Percentiles rank a stretch among this genome's conserved stretches.
Evolutionary conservation across 345 rosid species (phyloP).

Genomic region (thale cress (Arabidopsis thaliana)): DNA sequence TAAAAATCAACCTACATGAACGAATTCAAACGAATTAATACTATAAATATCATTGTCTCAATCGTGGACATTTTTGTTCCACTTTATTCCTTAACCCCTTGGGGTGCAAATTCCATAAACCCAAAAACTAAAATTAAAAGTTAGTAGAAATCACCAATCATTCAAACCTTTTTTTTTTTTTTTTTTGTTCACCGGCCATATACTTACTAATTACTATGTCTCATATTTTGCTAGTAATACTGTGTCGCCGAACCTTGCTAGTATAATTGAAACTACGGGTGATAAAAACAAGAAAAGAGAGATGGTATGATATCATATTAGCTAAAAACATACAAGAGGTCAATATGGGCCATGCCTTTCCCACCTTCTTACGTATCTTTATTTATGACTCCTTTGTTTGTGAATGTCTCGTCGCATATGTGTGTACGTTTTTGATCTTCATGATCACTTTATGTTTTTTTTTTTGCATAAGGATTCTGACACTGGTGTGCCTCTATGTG

Average conservation of each 20-base stretch:
- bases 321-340: not conserved
- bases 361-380: conserved; percentile 12
- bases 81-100: not conserved
- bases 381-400: conserved; percentile 9
- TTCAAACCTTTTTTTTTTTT: not conserved
- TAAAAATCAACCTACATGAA: not conserved
- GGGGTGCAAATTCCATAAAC: no score
- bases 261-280: conserved; percentile 4
- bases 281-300: not conserved
- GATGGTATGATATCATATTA: not conserved
- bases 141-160: not conserved
- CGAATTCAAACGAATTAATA: no score
- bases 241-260: conserved; percentile 9
- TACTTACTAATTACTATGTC: not conserved
- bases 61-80: not conserved
- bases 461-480: not conserved
- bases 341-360: conserved; percentile 2
- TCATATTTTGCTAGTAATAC: not conserved
- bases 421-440: conserved; percentile 8
- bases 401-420: conserved; percentile 7
- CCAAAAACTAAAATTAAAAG: not conserved
- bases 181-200: no score
- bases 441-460: not conserved
- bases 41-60: not conserved
- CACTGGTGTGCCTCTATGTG: not conserved